Base-by-base conservation (phyloP, 192 early-diverging fungal genomes). In the Radiomyces spectabilis region DNA sequence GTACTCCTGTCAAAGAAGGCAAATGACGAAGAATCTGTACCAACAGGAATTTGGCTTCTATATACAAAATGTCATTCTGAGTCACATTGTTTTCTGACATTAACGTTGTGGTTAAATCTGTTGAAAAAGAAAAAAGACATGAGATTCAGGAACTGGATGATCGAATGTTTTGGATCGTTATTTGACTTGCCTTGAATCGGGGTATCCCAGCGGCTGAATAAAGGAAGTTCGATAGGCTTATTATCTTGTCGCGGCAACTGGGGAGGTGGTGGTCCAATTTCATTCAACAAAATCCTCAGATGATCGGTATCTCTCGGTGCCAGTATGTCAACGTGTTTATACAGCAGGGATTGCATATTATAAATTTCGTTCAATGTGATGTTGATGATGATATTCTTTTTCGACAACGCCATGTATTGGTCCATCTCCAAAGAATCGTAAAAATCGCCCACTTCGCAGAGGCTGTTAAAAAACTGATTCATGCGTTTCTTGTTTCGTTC, bases 361-460 rank as follows among this genome's bases (percentile, higher is more conserved):
- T 91, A 93, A 50, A 96, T 86, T 83, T 96, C 93, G 66, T 96
- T 96, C 31, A 93, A 70, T 27, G 90, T 90, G 47, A 96, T 94
- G 61, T 87, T 84, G n/a, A 96, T 74, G 52, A 84, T 61, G 37
- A 93, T 83, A 50, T 94, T 87, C 63, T 90, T 92, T 63, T 93
- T 94, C 6, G 91, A 93, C 39, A 96, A 55, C 1, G 92, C 92
- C 64, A 94, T 87, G 57, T 96, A 94, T 72, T 96, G 93, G 65
- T 96, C 93, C 93, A 96, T 96, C 80, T 96, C 92, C 69, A 96
- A 69, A 34, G 86, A 82, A 57, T 96, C 93, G 66, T 91, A 94
- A 72, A 96, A 94, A 63, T 96, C 94, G 32, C 86, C 82, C 1
- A 91, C 88, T 70, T 95, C 92, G 59, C 92, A 94, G 43, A 97